Evolutionary conservation across 257 asterid species (phyloP), one percentile per base, ranked within the genome.

Genomic region (Ilex asprella): DNA sequence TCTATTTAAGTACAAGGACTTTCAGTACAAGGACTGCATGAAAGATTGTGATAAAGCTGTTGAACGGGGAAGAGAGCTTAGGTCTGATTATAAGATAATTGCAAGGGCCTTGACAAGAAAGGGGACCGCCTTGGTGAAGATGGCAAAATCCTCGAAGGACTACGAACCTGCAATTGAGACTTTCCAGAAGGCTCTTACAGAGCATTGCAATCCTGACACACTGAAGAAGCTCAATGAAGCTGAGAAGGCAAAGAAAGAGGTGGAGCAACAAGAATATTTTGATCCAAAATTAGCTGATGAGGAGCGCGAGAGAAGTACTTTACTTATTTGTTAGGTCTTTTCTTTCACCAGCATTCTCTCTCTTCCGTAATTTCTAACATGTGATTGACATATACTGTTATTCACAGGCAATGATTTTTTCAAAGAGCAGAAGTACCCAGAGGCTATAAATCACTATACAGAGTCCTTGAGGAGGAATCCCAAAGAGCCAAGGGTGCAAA

Each of bases 51-150:
- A 91, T 67, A 77, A 80, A 71, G 98, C 98, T 54, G 95, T 91
- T 30, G 98, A 91, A 73, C 86, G 94, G 74, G 97, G 97, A 4
- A 68, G 98, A 71, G 97, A 88, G 59, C 71, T 91, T 55, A 89
- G 97, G 70, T 74, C 91, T 0, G 98, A 91, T 73, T 88, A 3
- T 73, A 91, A 91, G 83, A 86, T 91, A 95, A 27, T 91, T 21
- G 94, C 98, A 31, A 83, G 90, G 81, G 97, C 98, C n/a, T 71
- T 91, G 66, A 88, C 98, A 21, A 81, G 98, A 58, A 91, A 91
- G 74, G 98, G 98, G 43, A 76, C 87, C 55, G 98, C 98, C 47
- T 71, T 91, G 68, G 84, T 74, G 46, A 91, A 91, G 75, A 70
- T 81, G 86, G 95, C 93, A 8, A 88, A 84, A 72, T 61, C 68